Base-by-base conservation (phyloP, 495 filamentous ascomycete genomes). In the Melanomma pulvis-pyrius region DNA sequence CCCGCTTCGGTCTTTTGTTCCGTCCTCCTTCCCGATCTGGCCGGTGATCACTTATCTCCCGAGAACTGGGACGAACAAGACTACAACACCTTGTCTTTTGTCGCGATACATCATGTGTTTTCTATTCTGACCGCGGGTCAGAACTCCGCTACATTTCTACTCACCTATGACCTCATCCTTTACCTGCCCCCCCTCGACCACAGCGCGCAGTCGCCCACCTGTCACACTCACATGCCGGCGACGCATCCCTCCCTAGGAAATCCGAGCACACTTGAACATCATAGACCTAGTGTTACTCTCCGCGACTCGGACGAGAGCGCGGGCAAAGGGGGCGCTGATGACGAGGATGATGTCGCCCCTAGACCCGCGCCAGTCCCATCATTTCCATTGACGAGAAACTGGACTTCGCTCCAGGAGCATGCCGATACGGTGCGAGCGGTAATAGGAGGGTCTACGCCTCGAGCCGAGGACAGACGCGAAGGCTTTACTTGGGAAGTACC, bases 401-500 rank as follows among this genome's bases (percentile, higher is more conserved):
- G 48, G 47, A 22, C 41, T 28, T 59, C 63, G 9, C 55, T 66
- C 19, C 53, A 53, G 34, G 41, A 66, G n/a, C 53, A 66, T 53
- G 63, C 63, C 44, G 47, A 53, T 22, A 9, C 6, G 9, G 19
- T 60, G 19, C 39, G 44, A 12, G 39, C 24, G 17, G 34, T 24
- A 26, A 4, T 13, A 24, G 28, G 46, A 6, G 44, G 39, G 12
- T 50, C 48, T 24, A 47, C 50, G 8, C 64, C 49, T 15, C 17
- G 19, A n/a, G 2, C 47, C 0, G 54, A 50, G 34, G 21, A 39
- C 7, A 46, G 55, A 28, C 57, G 64, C 15, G 56, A 61, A 24
- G 50, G 56, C n/a, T 55, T 61, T 25, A 67, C 26, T 19, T 67
- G 56, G 64, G 64, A 48, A 50, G 48, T 29, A 51, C 48, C 48